Conservation (phyloP, 305 asterid species). For the Fraxinus xanthoxyloides region DNA sequence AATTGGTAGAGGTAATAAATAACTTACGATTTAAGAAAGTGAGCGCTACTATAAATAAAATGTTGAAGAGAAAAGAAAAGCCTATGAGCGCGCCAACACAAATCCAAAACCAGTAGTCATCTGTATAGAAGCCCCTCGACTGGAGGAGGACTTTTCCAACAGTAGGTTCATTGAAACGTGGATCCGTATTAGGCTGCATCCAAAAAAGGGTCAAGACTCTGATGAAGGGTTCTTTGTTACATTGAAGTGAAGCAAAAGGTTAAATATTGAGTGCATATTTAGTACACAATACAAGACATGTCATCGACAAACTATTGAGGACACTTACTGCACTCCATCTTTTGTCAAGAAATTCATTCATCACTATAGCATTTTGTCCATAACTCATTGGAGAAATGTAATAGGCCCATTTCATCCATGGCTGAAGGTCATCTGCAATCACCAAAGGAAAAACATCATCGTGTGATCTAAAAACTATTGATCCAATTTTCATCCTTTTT, state of each 20-base stretch:
- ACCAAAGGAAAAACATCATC: not conserved
- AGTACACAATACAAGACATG: not conserved
- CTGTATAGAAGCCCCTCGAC: conserved; percentile 41
- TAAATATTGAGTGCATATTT: not conserved
- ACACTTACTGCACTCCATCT: conserved; percentile 50
- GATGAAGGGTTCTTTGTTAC: not conserved
- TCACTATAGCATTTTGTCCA: conserved; percentile 49
- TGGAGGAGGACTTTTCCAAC: conserved; percentile 49
- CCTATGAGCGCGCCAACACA: conserved; percentile 36
- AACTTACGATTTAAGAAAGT: conserved; percentile 44
- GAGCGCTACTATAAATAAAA: conserved; percentile 34
- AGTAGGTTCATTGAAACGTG: conserved; percentile 35
- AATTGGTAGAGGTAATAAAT: not conserved
- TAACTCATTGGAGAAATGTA: conserved; percentile 50
- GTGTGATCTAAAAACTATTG: not conserved
- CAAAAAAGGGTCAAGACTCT: not conserved
- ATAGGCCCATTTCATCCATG: conserved; percentile 52
- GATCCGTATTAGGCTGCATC: conserved; percentile 47
- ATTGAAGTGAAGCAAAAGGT: not conserved
- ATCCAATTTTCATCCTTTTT: not conserved
- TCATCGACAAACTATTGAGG: not conserved
- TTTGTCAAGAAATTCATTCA: conserved; percentile 45
- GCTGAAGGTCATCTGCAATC: conserved; percentile 37
- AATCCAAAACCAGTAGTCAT: conserved; percentile 43
- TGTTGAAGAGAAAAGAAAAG: conserved; percentile 43